Base-by-base conservation (phyloP, 2,329 filamentous ascomycete species). In the Aureobasidium sp. region DNA sequence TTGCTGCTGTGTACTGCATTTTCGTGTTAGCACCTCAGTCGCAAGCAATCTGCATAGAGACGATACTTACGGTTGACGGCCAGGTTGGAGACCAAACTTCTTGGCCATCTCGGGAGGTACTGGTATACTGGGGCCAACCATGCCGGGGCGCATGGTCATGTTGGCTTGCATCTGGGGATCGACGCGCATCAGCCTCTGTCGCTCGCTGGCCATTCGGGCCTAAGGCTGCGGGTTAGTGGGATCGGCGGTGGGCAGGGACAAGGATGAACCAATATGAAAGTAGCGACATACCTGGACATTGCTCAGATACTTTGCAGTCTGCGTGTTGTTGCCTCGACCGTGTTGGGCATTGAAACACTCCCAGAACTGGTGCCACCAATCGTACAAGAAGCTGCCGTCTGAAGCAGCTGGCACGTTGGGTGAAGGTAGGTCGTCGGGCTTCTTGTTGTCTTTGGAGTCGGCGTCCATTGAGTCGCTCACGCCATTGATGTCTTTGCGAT, bases 361-460 rank as follows among this genome's bases (percentile, higher is more conserved):
- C 91, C 91, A 97, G 75, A 99, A 99, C 58, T 97, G 83, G 71
- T 87, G 90, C 79, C 95, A 99, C 94, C 94, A 99, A 70, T 97
- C 94, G 68, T 91, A 88, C n/a, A 99, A 80, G 70, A 99, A 97
- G 30, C 90, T 90, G 64, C 84, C 89, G 69, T 88, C 88, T 60
- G 80, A 80, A 53, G 83, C 82, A 71, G 80, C 82, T 13, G 86
- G 85, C 6, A 91, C 79, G 65, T 85, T 85, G 13, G 91, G 87
- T 7, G 84, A 81, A 5, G 93, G 93, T 42, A 97, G 81, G 70
- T 96, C 91, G 62, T 87, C 84, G 0, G 90, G 89, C 47, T 88
- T 82, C 72, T 93, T 92, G 67, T 90, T 48, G 65, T 88, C 88
- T 76, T 94, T 94, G 64, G 79, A 82, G 71, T 95, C 78, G 71